Evolutionary conservation across 768 basidiomycete species (phyloP).

Genomic region (Boletus sp.): DNA sequence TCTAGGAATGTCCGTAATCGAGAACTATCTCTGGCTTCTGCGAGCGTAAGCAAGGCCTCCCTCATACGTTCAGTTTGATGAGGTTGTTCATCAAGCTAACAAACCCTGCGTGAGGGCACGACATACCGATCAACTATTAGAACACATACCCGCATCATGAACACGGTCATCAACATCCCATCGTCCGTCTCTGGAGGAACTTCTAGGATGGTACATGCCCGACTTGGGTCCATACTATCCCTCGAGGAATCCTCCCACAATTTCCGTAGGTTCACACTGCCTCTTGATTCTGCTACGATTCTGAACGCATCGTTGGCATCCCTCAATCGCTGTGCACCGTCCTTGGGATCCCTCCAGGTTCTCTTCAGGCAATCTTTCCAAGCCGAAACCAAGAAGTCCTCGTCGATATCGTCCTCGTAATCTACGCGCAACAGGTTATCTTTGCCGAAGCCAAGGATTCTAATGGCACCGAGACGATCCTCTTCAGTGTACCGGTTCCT

Average conservation of each 20-base stretch:
- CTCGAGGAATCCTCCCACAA: slow-evolving; percentile 56
- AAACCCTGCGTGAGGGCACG: slow-evolving; percentile 8
- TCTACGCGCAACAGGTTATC: slow-evolving; percentile 60
- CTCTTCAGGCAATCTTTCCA: slow-evolving; percentile 61
- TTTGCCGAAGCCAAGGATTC: slow-evolving; percentile 64
- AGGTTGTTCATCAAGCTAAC: slow-evolving; percentile 70
- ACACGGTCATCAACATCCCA: slow-evolving; percentile 72
- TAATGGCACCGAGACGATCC: slow-evolving; percentile 50
- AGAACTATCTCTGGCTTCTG: slow-evolving; percentile 71
- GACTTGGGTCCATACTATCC: slow-evolving; percentile 61
- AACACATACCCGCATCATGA: slow-evolving; percentile 59
- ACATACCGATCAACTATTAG: neutral
- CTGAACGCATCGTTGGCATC: slow-evolving; percentile 68
- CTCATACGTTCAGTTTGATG: slow-evolving; percentile 66
- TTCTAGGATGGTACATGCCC: slow-evolving; percentile 71
- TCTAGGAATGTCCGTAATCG: slow-evolving; percentile 63
- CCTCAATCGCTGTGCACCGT: slow-evolving; percentile 47
- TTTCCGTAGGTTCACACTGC: slow-evolving; percentile 47
- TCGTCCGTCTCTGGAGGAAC: slow-evolving; percentile 73
- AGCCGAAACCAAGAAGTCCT: slow-evolving; percentile 67
- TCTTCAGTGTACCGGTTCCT: slow-evolving; percentile 62
- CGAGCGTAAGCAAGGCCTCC: slow-evolving; percentile 71
- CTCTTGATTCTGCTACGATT: slow-evolving; percentile 63
- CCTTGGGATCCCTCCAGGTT: slow-evolving; percentile 47
- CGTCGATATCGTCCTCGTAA: slow-evolving; percentile 67